These are phyloP conservation scores for Phytopythium boreale DNA, from an alignment of 352 stramenopile species.

Conservation along the genomic window DNA sequence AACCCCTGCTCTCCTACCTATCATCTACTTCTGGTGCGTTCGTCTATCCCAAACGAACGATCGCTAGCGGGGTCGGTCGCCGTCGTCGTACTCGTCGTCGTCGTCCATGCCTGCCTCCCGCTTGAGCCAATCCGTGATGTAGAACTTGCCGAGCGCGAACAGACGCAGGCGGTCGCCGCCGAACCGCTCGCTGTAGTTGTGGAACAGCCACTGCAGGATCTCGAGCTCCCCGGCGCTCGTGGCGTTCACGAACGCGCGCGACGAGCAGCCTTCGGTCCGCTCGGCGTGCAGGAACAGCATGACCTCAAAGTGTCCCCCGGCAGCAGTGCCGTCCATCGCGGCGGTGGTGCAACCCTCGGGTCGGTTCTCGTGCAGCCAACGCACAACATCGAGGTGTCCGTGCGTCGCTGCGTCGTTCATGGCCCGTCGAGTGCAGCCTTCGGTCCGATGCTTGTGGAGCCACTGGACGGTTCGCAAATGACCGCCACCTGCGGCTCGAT, in stretches of 20 bases:
- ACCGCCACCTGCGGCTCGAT: slow-evolving; percentile 24
- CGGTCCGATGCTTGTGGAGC: slow-evolving; percentile 20
- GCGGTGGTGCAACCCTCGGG: slow-evolving; percentile 24
- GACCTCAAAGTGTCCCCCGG: slow-evolving; percentile 29
- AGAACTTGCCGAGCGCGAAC: slow-evolving; percentile 36
- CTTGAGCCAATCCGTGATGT: slow-evolving; percentile 33
- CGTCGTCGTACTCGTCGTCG: slow-evolving; percentile 10
- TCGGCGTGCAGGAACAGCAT: slow-evolving; percentile 28
- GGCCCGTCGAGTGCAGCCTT: slow-evolving; percentile 27
- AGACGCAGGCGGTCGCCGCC: slow-evolving; percentile 28
- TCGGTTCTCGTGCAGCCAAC: slow-evolving; percentile 28
- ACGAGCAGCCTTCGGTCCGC: slow-evolving; percentile 14
- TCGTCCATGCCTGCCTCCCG: slow-evolving; percentile 5
- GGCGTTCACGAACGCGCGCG: slow-evolving; percentile 32
- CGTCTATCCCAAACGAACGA: neutral
- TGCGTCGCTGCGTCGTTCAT: slow-evolving; percentile 31
- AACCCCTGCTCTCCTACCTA: neutral
- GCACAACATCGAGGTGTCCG: slow-evolving; percentile 21
- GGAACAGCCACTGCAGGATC: slow-evolving; percentile 36
- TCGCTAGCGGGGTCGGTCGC: neutral
- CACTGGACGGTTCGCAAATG: slow-evolving; percentile 31
- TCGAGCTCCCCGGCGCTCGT: slow-evolving; percentile 28
- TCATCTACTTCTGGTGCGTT: neutral
- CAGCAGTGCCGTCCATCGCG: slow-evolving; percentile 30
- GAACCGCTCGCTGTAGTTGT: slow-evolving; percentile 23